These are phyloP conservation scores for Corchorus capsularis DNA, from an alignment of 345 rosid genomes.

Conservation along the genomic window DNA sequence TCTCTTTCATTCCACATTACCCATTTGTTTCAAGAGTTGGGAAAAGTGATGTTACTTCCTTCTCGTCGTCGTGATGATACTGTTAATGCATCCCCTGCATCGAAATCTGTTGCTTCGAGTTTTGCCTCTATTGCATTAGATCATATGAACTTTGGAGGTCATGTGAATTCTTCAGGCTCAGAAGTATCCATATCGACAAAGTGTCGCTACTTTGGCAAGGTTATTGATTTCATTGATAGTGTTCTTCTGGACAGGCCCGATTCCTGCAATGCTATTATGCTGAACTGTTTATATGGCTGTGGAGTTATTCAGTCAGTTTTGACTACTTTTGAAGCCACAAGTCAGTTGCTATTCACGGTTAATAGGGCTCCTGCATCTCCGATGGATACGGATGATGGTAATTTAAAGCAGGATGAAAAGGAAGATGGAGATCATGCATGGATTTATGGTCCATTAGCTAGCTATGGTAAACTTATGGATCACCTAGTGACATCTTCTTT, in stretches of 20 bases:
- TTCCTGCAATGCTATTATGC: constrained; percentile 80
- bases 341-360: constrained; percentile 74
- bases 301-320: constrained; percentile 82
- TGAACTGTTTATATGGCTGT: constrained; percentile 78
- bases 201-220: constrained; percentile 93
- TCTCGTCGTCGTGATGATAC: constrained; percentile 94
- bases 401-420: constrained; percentile 62
- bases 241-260: constrained; percentile 86
- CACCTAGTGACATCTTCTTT: constrained; percentile 89
- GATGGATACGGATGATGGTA: constrained; percentile 86
- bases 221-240: constrained; percentile 83
- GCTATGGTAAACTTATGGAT: constrained; percentile 93
- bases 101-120: constrained; percentile 77
- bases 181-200: constrained; percentile 75
- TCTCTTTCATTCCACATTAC: constrained; percentile 86
- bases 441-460: constrained; percentile 91
- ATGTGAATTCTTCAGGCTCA: constrained; percentile 48
- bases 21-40: constrained; percentile 93
- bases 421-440: constrained; percentile 73
- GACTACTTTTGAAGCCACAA: constrained; percentile 95
- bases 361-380: constrained; percentile 76
- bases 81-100: constrained; percentile 71
- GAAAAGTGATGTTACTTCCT: constrained; percentile 90
- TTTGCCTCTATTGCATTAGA: constrained; percentile 78
- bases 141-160: constrained; percentile 81